Evolutionary conservation across 2,329 filamentous ascomycete genomes (phyloP).

Genomic region (Fusarium buharicum): DNA sequence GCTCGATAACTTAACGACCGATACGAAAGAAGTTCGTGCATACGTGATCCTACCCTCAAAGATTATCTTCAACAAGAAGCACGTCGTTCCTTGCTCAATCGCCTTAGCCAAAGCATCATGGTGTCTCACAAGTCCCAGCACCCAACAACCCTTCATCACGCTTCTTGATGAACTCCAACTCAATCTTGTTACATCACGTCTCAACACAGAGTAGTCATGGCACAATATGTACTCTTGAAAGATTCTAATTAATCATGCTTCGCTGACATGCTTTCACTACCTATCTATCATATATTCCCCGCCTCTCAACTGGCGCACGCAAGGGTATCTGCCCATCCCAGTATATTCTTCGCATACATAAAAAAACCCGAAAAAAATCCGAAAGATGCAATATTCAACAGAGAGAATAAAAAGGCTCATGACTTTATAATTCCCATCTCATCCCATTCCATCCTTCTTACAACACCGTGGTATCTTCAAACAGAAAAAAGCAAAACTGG

Average conservation of each 20-base stretch:
- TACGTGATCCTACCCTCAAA: too few species aligned
- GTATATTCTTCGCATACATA: slow-evolving; percentile 26
- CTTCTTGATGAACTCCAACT: too few species aligned
- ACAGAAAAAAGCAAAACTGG: slow-evolving; percentile 28
- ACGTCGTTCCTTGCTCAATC: too few species aligned
- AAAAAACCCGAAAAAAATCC: slow-evolving; percentile 8
- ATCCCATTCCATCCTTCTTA: slow-evolving; percentile 38
- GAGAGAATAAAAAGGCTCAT: slow-evolving; percentile 23
- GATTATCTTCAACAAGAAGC: too few species aligned
- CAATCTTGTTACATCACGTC: background rate
- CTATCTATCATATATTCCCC: slow-evolving; percentile 32
- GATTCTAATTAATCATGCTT: slow-evolving; percentile 37
- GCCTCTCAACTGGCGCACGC: slow-evolving; percentile 20
- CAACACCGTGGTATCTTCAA: slow-evolving; percentile 47
- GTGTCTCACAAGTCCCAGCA: too few species aligned
- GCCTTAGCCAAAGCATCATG: too few species aligned
- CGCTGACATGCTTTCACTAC: slow-evolving; percentile 9
- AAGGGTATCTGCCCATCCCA: slow-evolving; percentile 39
- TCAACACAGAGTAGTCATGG: background rate
- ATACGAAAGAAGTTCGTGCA: too few species aligned
- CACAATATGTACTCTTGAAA: slow-evolving; percentile 6
- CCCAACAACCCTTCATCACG: too few species aligned
- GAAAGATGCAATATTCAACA: slow-evolving; percentile 37
- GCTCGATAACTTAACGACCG: too few species aligned
- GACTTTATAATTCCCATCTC: slow-evolving; percentile 22